These are phyloP conservation scores for Botrytis deweyae DNA, from an alignment of 2,329 filamentous ascomycete genomes.

Conservation along the genomic window DNA sequence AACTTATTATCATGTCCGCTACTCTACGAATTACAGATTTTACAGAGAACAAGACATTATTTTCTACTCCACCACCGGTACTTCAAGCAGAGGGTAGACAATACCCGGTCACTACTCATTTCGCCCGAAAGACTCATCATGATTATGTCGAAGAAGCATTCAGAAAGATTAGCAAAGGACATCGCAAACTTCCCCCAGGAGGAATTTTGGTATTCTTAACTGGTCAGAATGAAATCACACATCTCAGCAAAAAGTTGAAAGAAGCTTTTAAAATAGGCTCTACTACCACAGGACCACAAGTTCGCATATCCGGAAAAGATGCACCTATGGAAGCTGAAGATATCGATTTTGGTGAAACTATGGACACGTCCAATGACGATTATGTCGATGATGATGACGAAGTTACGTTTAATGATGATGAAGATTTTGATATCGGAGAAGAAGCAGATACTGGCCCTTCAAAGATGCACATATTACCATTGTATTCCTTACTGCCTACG, in stretches of 20 bases:
- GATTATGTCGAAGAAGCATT: slow-evolving; percentile 93
- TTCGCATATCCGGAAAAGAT: slow-evolving; percentile 74
- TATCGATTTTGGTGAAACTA: slow-evolving; percentile 73
- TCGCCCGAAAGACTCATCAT: slow-evolving; percentile 74
- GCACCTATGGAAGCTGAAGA: slow-evolving; percentile 82
- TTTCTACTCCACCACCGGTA: slow-evolving; percentile 75
- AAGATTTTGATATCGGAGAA: slow-evolving; percentile 60
- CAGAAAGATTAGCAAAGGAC: slow-evolving; percentile 80
- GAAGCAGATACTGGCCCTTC: slow-evolving; percentile 64
- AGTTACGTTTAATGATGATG: slow-evolving; percentile 53
- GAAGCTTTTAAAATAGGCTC: slow-evolving; percentile 53
- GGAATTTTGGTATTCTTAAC: slow-evolving; percentile 94
- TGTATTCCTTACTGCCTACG: slow-evolving; percentile 90
- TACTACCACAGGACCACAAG: slow-evolving; percentile 59
- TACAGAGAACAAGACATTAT: slow-evolving; percentile 77
- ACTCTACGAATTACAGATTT: slow-evolving; percentile 90
- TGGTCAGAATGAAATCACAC: slow-evolving; percentile 85
- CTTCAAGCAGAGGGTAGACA: slow-evolving; percentile 90
- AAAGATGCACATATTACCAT: slow-evolving; percentile 83
- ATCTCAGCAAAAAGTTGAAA: slow-evolving; percentile 77
- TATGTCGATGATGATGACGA: slow-evolving; percentile 60
- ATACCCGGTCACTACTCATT: slow-evolving; percentile 86
- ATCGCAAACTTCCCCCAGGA: slow-evolving; percentile 84
- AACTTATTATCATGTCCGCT: slow-evolving; percentile 97
- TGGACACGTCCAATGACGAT: slow-evolving; percentile 54